A percentile compares a stretch with the other conserved stretches of the same genome.
These are phyloP conservation scores for Sporothrix luriei DNA, from an alignment of 2,329 filamentous ascomycete species.

Conservation along the genomic window DNA sequence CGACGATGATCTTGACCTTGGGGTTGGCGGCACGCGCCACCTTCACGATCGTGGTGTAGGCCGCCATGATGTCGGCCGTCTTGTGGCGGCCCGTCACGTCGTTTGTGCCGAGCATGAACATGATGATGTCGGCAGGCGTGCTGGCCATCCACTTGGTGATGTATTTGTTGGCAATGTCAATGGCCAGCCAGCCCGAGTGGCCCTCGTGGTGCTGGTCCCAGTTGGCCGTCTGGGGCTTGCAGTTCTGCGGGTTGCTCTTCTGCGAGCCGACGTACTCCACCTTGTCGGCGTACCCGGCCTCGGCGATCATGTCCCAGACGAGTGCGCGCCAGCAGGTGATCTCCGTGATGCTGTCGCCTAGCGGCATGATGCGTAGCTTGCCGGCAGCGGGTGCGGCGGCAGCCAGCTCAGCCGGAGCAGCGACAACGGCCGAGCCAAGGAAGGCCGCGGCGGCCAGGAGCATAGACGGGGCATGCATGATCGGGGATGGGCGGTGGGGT, in stretches of 20 bases:
- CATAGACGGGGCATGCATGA: constrained; percentile 17
- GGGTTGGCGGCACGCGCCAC: constrained; percentile 46
- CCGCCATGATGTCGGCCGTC: constrained; percentile 44
- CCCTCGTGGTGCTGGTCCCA: constrained; percentile 50
- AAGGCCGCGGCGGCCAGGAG: constrained; percentile 19
- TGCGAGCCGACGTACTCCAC: constrained; percentile 50
- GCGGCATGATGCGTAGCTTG: constrained; percentile 40
- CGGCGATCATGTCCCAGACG: constrained; percentile 47
- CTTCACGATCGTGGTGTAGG: constrained; percentile 47
- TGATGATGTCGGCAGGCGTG: constrained; percentile 48
- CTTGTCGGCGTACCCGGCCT: constrained; percentile 42
- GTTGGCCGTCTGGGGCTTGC: constrained; percentile 41
- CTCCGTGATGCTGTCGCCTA: constrained; percentile 52
- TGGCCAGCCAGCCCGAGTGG: constrained; percentile 49
- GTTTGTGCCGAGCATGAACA: constrained; percentile 53
- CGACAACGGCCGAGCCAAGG: constrained; percentile 3
- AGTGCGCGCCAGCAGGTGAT: constrained; percentile 51
- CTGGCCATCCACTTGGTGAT: constrained; percentile 46
- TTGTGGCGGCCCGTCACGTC: constrained; percentile 44
- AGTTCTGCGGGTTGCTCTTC: constrained; percentile 46
- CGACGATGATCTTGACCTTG: constrained; percentile 48
- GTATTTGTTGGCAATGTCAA: constrained; percentile 50
- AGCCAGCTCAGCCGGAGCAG: constrained; percentile 22
- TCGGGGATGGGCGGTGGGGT: neutral
- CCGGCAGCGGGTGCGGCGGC: constrained; percentile 4